A percentile compares a stretch with the other conserved stretches of the same genome.
Conservation (phyloP, 164 flowering plant genomes). For the Annona squamosa region DNA sequence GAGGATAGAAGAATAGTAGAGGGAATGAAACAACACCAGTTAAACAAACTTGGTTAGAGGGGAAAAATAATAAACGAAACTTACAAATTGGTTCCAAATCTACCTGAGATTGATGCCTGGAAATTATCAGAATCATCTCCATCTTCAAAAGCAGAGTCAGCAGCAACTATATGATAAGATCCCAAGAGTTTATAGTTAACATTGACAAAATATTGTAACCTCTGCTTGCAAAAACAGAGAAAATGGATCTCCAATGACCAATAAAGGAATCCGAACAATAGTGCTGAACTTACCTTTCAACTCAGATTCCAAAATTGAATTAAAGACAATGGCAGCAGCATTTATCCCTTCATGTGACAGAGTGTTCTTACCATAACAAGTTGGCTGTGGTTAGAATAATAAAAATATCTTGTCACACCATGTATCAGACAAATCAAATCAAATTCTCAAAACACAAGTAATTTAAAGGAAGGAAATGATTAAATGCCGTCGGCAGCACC, state of each 20-base stretch:
- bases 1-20: neutral
- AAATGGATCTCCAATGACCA: neutral
- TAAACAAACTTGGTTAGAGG: neutral
- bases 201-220: neutral
- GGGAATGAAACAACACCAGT: neutral
- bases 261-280: neutral
- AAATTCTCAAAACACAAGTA: no score
- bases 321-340: constrained; percentile 66
- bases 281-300: constrained; percentile 48
- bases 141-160: constrained; percentile 62
- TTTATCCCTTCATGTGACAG: constrained; percentile 64
- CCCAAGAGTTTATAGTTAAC: neutral
- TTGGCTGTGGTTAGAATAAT: constrained; percentile 35
- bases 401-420: neutral
- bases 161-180: constrained; percentile 53
- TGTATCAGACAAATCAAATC: neutral
- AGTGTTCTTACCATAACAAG: constrained; percentile 27
- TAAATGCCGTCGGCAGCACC: no score
- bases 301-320: constrained; percentile 69
- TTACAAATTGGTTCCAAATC: neutral
- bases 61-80: constrained; percentile 1
- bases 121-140: constrained; percentile 48
- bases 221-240: neutral
- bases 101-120: constrained; percentile 83
- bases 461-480: no score